Evolutionary conservation across 208 protist genomes (phyloP).

Genomic region (Trypanosoma vivax): DNA sequence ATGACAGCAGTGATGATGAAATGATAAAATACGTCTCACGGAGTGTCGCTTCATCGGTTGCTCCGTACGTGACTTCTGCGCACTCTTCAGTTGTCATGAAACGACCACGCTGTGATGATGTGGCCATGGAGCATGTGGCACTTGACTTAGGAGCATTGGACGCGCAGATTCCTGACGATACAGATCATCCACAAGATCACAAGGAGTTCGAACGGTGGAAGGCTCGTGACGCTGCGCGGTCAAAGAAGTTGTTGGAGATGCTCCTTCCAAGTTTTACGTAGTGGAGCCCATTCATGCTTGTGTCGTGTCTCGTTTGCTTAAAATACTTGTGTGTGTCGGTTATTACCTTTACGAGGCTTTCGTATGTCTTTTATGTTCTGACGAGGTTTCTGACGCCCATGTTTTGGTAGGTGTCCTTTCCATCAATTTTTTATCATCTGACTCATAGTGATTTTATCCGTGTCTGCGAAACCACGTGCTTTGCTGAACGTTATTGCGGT

Average conservation of each 20-base stretch:
- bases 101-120: conserved; percentile 9
- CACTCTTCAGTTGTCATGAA: conserved; percentile 2
- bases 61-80: neutral
- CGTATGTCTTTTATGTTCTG: no score
- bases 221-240: conserved; percentile 22
- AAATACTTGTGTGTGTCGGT: neutral
- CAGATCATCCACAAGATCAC: conserved; percentile 48
- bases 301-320: neutral
- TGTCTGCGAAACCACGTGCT: no score
- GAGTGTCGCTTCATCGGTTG: neutral
- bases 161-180: conserved; percentile 45
- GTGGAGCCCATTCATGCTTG: neutral
- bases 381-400: no score
- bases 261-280: neutral
- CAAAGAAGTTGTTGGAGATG: conserved; percentile 8
- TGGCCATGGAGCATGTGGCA: neutral
- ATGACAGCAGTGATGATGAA: conserved; percentile 19
- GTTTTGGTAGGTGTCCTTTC: no score
- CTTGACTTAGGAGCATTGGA: conserved; percentile 15
- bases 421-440: no score
- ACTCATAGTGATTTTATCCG: no score
- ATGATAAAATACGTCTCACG: conserved; percentile 36
- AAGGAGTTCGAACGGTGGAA: conserved; percentile 50
- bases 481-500: no score
- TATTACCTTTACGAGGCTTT: no score